These are phyloP conservation scores for Erysimum cheiri DNA, from an alignment of 441 rosid species.

Conservation along the genomic window DNA sequence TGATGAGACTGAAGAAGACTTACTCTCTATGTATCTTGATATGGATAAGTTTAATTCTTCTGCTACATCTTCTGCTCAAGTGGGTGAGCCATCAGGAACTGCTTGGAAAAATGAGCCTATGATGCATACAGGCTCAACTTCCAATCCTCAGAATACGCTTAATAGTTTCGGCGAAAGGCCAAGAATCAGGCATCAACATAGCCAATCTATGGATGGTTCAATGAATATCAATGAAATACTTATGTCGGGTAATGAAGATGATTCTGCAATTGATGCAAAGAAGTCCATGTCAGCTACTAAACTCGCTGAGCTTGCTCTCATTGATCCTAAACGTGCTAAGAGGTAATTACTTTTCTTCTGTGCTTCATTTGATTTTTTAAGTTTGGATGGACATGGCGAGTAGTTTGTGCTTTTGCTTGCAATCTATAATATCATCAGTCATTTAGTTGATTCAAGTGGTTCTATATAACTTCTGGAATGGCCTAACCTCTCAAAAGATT, in stretches of 20 bases:
- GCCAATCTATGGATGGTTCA: conserved; percentile 97
- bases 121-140: conserved; percentile 29
- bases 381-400: not conserved
- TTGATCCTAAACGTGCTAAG: conserved; percentile 98
- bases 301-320: conserved; percentile 98
- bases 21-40: conserved; percentile 86
- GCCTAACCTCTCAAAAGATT: not conserved
- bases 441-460: not conserved
- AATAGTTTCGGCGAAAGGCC: conserved; percentile 66
- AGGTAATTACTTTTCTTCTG: conserved; percentile 53
- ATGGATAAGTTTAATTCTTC: conserved; percentile 92
- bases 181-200: conserved; percentile 90
- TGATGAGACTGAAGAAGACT: conserved; percentile 92
- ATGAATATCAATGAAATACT: conserved; percentile 86
- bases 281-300: conserved; percentile 92
- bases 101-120: conserved; percentile 35
- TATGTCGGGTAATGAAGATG: conserved; percentile 75
- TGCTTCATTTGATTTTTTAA: conserved; percentile 5
- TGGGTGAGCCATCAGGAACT: conserved; percentile 60
- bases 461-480: not conserved
- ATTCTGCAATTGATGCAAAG: conserved; percentile 67
- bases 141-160: conserved; percentile 43
- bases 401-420: not conserved
- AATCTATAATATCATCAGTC: not conserved
- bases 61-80: conserved; percentile 72